These are phyloP conservation scores for Eudorina sp. DNA, from an alignment of 139 green algal species.

Conservation along the genomic window DNA sequence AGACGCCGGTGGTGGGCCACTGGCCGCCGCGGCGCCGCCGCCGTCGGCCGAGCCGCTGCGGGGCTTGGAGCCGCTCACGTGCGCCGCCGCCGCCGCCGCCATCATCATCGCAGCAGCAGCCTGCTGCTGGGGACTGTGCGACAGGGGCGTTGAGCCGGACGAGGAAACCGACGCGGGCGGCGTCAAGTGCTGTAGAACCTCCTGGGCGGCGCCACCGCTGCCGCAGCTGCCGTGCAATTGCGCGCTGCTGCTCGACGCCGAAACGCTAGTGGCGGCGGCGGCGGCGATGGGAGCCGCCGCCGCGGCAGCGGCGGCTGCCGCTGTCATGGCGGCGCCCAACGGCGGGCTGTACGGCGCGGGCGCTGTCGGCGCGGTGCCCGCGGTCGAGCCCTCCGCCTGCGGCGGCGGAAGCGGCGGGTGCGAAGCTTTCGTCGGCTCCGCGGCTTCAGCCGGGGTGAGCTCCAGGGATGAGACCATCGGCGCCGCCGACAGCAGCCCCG, in stretches of 20 bases:
- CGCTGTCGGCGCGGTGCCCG: no score
- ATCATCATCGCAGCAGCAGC: neutral
- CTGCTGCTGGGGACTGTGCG: constrained; percentile 36
- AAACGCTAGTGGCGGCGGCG: neutral
- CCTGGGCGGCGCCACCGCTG: neutral
- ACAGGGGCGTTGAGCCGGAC: constrained; percentile 34
- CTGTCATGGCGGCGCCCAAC: neutral
- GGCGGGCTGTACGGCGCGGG: no score
- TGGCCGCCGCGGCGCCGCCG: neutral
- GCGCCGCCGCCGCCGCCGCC: neutral
- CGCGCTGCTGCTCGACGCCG: neutral
- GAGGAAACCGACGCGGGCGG: constrained; percentile 30
- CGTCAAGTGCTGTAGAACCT: constrained; percentile 39
- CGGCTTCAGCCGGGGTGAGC: no score
- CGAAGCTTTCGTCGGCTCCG: no score
- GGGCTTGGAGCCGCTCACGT: neutral
- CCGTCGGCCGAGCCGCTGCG: neutral
- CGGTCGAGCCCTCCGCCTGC: no score
- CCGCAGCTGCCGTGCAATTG: neutral
- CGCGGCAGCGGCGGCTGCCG: neutral
- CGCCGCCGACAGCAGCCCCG: no score
- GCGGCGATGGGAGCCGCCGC: neutral
- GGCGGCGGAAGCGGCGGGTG: no score
- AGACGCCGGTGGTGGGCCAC: neutral
- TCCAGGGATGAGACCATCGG: no score